Evolutionary conservation across 202 grass and related monocot genomes (phyloP), one percentile per base, ranked within the genome.

Genomic region (Cymbopogon flexuosus): DNA sequence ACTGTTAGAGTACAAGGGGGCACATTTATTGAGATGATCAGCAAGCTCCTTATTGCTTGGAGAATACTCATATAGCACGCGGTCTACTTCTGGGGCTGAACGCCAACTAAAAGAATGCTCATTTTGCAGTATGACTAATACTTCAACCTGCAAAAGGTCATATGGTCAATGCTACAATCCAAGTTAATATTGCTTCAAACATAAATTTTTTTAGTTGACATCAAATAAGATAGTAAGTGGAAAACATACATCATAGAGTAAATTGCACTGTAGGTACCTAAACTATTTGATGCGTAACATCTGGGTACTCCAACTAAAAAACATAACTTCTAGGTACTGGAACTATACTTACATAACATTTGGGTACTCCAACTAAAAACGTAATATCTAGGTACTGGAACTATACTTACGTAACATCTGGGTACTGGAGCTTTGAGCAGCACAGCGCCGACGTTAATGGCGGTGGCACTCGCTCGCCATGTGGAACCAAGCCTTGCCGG

Each of bases 101-200:
- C 92, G 85, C 90, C 88, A 93, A 68, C 96, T 96, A 73, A 87
- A 91, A 57, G 96, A 88, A 80, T 85, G 90, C 62, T 93, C 88
- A 58, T 86, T 96, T 81, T 91, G 91, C 16, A 93, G 76, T 54
- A 93, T 43, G 27, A 91, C 90, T 37, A 99, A 84, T 88, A 91
- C 77, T 89, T 99, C 96, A 80, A 99, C 96, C 96, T 99, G 85
- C 64, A 85, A 1, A 13, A 24, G 59, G 68, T 75, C 34, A 83
- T 1, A 62, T 82, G 13, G n/a, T 75, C 35, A 86, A 40, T 12
- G 8, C 37, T 18, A 30, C 52, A 63, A 64, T 37, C 69, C 39
- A 24, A 83, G 13, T 36, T 69, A 3, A 80, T 49, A 75, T 14
- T 16, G 73, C 5, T 79, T 46, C 33, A 49, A 62, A 33, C 8